phyloP scores from a whole-genome alignment of 495 filamentous ascomycete genomes.

The Saxophila tyrrhenica region DNA sequence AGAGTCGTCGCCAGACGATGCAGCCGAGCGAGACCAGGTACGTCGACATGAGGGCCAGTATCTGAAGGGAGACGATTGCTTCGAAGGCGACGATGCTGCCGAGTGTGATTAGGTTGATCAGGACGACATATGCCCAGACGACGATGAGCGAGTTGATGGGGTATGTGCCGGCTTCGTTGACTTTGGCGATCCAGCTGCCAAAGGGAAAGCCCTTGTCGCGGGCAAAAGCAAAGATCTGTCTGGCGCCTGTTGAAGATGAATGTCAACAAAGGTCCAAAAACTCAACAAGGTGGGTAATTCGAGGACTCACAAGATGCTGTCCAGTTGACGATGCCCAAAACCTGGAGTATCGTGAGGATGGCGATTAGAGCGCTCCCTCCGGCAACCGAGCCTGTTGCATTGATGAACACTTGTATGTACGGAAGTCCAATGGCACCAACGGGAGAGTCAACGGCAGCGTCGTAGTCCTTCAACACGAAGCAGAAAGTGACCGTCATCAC shows the following conservation, averaged over 20 bases:
- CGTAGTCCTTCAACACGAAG: slow-evolving; percentile 6
- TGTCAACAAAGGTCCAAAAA: no score
- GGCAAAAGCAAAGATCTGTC: slow-evolving; percentile 15
- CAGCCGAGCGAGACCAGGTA: slow-evolving; percentile 6
- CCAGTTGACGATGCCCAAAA: slow-evolving; percentile 12
- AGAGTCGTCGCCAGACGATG: slow-evolving; percentile 13
- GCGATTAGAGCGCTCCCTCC: slow-evolving; percentile 4
- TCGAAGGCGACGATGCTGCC: slow-evolving; percentile 16
- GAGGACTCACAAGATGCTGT: slow-evolving; percentile 13
- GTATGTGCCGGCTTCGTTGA: background rate
- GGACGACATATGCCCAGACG: slow-evolving; percentile 2
- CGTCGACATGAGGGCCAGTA: slow-evolving; percentile 6
- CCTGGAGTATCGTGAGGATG: slow-evolving; percentile 9
- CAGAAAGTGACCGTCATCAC: slow-evolving; percentile 14
- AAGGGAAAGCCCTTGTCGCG: slow-evolving; percentile 11
- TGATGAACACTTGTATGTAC: slow-evolving; percentile 13
- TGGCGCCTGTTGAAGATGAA: no score
- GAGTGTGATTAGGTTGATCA: slow-evolving; percentile 13
- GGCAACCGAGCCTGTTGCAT: slow-evolving; percentile 5
- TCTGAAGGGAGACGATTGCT: slow-evolving; percentile 10
- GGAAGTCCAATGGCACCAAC: slow-evolving; percentile 11
- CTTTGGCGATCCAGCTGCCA: slow-evolving; percentile 3
- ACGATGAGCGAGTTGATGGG: slow-evolving; percentile 5
- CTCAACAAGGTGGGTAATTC: no score
- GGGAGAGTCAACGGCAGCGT: background rate